Evolutionary conservation across 2,329 filamentous ascomycete genomes (phyloP).

Genomic region (Mycosphaerella arachidis): DNA sequence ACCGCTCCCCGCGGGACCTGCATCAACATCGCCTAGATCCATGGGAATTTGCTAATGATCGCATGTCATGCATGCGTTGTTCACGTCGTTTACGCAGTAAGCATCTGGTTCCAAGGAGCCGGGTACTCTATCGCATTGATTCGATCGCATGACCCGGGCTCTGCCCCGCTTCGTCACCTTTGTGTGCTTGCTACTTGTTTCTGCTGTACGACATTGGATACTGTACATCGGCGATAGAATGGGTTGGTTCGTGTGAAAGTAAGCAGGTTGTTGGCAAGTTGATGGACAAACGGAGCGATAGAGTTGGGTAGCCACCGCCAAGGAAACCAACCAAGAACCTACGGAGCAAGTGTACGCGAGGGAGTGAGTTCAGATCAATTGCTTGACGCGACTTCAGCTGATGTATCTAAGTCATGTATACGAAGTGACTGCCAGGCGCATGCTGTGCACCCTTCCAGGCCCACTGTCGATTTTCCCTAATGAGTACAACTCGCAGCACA

Average conservation of each 20-base stretch:
- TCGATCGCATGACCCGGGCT: background rate
- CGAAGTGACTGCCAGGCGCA: constrained; percentile 6
- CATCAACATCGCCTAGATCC: constrained; percentile 10
- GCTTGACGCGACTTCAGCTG: background rate
- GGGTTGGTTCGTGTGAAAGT: background rate
- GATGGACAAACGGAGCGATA: background rate
- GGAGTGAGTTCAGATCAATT: background rate
- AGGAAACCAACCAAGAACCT: background rate
- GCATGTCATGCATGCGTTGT: background rate
- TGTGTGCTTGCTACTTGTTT: background rate
- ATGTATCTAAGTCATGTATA: constrained; percentile 11
- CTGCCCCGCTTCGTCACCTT: background rate
- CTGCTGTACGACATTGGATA: background rate
- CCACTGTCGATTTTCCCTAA: constrained; percentile 29
- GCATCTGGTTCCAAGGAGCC: background rate
- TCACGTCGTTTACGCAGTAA: background rate
- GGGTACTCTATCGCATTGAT: background rate
- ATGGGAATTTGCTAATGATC: background rate
- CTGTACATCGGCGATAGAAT: background rate
- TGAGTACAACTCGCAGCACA: constrained; percentile 40
- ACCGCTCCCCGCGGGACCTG: background rate
- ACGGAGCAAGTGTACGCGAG: background rate
- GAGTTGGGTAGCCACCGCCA: background rate
- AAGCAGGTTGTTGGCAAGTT: background rate
- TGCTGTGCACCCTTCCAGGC: constrained; percentile 3